Evolutionary conservation across 805 yeast genomes (phyloP).

Genomic region (Lipomyces anomalus): DNA sequence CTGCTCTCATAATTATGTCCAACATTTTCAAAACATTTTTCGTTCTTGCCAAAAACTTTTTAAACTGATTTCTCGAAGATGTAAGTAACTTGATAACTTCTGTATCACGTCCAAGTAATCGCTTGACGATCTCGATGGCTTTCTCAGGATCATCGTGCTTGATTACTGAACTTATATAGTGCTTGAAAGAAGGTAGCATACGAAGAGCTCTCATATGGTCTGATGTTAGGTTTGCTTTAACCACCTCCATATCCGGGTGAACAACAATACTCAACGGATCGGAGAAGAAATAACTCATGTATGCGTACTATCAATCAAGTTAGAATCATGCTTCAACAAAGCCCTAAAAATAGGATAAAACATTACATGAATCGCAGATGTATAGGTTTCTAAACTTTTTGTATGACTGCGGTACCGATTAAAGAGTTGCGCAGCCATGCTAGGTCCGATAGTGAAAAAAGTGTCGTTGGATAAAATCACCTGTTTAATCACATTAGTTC

Average conservation of each 20-base stretch:
- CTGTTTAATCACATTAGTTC: no score
- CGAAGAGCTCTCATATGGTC: conserved; percentile 30
- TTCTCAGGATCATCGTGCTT: not conserved
- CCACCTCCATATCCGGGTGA: conserved; percentile 3
- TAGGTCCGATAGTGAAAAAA: conserved; percentile 11
- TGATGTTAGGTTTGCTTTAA: conserved; percentile 9
- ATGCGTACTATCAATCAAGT: conserved; percentile 26
- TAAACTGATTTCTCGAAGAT: not conserved
- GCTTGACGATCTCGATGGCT: not conserved
- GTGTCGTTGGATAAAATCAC: conserved; percentile 10
- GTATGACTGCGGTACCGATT: conserved; percentile 10
- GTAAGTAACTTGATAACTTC: not conserved
- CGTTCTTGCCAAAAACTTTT: not conserved
- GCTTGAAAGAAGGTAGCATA: conserved; percentile 35
- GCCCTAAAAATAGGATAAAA: conserved; percentile 19
- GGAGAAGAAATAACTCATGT: conserved; percentile 35
- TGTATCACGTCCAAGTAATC: not conserved
- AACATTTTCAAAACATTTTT: not conserved
- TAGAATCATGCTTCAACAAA: not conserved
- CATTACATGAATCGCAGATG: conserved; percentile 20
- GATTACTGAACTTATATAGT: not conserved
- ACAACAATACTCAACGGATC: conserved; percentile 33
- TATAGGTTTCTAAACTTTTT: conserved; percentile 12
- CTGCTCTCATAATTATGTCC: not conserved
- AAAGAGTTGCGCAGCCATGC: conserved; percentile 4